A percentile compares a stretch with the other conserved stretches of the same genome.
These are phyloP conservation scores for Tylopilus balloui DNA, from an alignment of 768 basidiomycete genomes.

Conservation along the genomic window DNA sequence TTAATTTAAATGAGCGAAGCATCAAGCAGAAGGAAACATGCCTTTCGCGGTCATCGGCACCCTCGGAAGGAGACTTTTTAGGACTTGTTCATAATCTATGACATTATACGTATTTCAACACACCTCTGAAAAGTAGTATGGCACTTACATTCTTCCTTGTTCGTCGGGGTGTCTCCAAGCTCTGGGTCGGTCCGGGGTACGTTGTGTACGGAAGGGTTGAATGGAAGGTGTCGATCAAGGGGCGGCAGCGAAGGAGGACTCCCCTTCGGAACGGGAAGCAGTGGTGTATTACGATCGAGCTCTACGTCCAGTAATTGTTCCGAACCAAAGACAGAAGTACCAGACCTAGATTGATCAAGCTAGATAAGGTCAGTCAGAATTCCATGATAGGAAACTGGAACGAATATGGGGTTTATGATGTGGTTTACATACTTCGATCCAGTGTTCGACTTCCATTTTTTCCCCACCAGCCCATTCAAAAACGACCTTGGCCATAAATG, in stretches of 20 bases:
- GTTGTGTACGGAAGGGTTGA: not conserved
- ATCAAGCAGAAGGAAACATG: slow-evolving; percentile 7
- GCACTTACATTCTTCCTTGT: slow-evolving; percentile 21
- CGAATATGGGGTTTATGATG: not conserved
- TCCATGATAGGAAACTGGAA: not conserved
- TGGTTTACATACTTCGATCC: slow-evolving; percentile 42
- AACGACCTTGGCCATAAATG: slow-evolving; percentile 41
- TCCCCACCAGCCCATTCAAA: slow-evolving; percentile 40
- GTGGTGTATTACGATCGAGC: slow-evolving; percentile 39
- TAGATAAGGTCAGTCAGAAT: slow-evolving; percentile 17
- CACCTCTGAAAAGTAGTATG: not conserved
- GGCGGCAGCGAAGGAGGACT: slow-evolving; percentile 23
- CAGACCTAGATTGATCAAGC: slow-evolving; percentile 41
- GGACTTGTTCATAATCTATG: slow-evolving; percentile 32
- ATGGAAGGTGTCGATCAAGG: slow-evolving; percentile 22
- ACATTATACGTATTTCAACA: not conserved
- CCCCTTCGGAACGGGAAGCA: slow-evolving; percentile 31
- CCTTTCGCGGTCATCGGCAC: slow-evolving; percentile 45
- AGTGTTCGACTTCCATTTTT: slow-evolving; percentile 48
- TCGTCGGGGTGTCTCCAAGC: not conserved
- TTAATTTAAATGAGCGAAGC: not conserved
- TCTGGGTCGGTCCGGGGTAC: not conserved
- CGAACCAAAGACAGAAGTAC: slow-evolving; percentile 38
- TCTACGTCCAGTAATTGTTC: slow-evolving; percentile 50
- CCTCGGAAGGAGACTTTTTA: slow-evolving; percentile 36